Conservation (phyloP, 352 stramenopile genomes). For the Globisporangium paddicum region DNA sequence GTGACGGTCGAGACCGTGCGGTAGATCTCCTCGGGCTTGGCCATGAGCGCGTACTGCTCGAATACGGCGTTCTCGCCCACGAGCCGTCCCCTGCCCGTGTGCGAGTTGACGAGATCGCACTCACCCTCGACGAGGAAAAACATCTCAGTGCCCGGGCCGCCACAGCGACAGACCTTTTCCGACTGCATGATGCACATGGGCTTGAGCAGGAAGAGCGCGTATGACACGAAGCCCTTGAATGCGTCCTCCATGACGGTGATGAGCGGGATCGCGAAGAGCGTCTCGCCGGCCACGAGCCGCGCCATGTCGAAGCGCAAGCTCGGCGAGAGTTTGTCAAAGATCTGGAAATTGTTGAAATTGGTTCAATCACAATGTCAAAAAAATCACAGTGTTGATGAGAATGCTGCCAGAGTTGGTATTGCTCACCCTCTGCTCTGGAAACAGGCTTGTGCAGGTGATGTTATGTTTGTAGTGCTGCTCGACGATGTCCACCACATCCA, state of each 20-base stretch:
- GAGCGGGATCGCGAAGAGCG: slow-evolving; percentile 73
- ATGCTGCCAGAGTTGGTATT: neutral
- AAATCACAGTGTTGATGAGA: neutral
- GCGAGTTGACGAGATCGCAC: slow-evolving; percentile 75
- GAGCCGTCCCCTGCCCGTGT: slow-evolving; percentile 48
- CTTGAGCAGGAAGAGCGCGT: slow-evolving; percentile 78
- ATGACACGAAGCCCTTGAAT: slow-evolving; percentile 89
- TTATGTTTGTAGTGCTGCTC: slow-evolving; percentile 70
- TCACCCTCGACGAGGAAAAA: slow-evolving; percentile 84
- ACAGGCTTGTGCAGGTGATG: slow-evolving; percentile 64
- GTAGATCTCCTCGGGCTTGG: slow-evolving; percentile 62
- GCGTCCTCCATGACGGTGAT: slow-evolving; percentile 84
- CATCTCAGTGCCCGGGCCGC: slow-evolving; percentile 68
- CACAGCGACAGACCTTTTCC: slow-evolving; percentile 73
- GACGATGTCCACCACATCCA: neutral
- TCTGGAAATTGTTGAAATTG: slow-evolving; percentile 19
- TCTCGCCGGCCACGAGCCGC: slow-evolving; percentile 69
- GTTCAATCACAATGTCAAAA: neutral
- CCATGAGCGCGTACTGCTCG: slow-evolving; percentile 82
- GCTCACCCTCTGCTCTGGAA: slow-evolving; percentile 72
- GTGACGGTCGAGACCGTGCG: slow-evolving; percentile 69
- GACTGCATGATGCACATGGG: slow-evolving; percentile 60
- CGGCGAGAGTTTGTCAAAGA: slow-evolving; percentile 79
- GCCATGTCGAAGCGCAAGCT: slow-evolving; percentile 79
- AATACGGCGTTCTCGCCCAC: slow-evolving; percentile 73